phyloP scores from a whole-genome alignment of 371 early-diverging fungal species.

The Funneliformis caledonium region DNA sequence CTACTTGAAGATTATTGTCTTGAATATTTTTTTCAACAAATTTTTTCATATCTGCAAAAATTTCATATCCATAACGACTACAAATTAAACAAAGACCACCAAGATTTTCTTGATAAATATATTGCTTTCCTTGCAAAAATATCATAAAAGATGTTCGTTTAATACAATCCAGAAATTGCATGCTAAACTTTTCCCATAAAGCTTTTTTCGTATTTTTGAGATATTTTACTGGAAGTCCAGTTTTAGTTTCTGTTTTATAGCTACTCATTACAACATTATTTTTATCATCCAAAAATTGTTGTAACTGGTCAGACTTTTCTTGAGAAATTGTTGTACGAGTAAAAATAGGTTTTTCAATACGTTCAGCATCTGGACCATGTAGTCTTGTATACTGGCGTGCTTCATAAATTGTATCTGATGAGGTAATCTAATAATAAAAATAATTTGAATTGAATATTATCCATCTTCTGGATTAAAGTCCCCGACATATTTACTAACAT shows the following conservation, averaged over 20 bases:
- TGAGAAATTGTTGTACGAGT: not conserved
- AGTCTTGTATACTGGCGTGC: not conserved
- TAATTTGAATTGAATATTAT: not conserved
- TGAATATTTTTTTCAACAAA: too few relatives aligned
- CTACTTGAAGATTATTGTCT: too few relatives aligned
- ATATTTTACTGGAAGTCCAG: conserved; percentile 2
- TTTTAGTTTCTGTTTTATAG: conserved; percentile 8
- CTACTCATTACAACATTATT: conserved; percentile 1
- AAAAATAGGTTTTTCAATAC: not conserved
- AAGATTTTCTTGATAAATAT: not conserved
- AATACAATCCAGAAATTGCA: not conserved
- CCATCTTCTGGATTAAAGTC: not conserved
- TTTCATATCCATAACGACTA: conserved; percentile 1
- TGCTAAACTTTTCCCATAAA: not conserved
- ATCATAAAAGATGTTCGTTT: conserved; percentile 1
- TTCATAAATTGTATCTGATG: conserved; percentile 7
- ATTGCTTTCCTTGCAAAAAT: not conserved
- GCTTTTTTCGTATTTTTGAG: not conserved
- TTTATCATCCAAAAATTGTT: conserved; percentile 14
- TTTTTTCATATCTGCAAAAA: not conserved
- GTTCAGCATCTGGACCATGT: not conserved
- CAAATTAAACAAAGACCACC: conserved; percentile 2
- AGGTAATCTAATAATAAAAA: not conserved
- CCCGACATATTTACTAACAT: not conserved
- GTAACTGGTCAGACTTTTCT: not conserved